A percentile compares a stretch with the other conserved stretches of the same genome.
phyloP scores from a whole-genome alignment of 768 basidiomycete species.

The Amanita inopinata region DNA sequence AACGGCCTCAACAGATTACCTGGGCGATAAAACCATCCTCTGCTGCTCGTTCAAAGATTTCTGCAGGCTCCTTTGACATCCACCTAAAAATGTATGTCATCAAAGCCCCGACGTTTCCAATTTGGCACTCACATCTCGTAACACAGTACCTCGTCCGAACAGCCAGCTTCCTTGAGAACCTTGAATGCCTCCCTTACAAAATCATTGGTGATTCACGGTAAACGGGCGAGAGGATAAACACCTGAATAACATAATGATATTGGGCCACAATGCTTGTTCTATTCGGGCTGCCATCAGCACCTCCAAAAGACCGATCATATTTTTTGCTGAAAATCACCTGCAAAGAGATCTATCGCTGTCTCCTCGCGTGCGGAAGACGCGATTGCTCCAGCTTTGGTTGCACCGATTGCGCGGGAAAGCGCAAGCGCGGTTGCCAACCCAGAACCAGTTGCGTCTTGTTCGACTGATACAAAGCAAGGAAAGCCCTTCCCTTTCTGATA shows the following conservation, averaged over 20 bases:
- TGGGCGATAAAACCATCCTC: conserved; percentile 57
- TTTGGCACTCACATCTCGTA: conserved; percentile 45
- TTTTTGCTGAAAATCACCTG: conserved; percentile 21
- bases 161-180: conserved; percentile 53
- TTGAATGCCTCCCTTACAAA: conserved; percentile 43
- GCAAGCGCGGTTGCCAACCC: conserved; percentile 40
- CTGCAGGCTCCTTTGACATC: conserved; percentile 67
- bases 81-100: conserved; percentile 29
- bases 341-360: conserved; percentile 56
- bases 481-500: conserved; percentile 53
- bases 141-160: conserved; percentile 56
- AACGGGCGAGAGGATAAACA: conserved; percentile 13
- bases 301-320: not conserved
- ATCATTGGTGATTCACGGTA: not conserved
- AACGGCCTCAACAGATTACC: conserved; percentile 18
- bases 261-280: conserved; percentile 60
- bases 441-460: conserved; percentile 47
- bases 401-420: conserved; percentile 47
- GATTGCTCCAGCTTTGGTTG: conserved; percentile 54
- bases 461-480: conserved; percentile 56
- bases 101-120: not conserved
- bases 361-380: conserved; percentile 54
- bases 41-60: conserved; percentile 58
- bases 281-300: not conserved
- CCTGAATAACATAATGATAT: conserved; percentile 56